A percentile compares a stretch with the other conserved stretches of the same genome.
Conservation (phyloP, 768 basidiomycete genomes). For the Boletus patriciae region DNA sequence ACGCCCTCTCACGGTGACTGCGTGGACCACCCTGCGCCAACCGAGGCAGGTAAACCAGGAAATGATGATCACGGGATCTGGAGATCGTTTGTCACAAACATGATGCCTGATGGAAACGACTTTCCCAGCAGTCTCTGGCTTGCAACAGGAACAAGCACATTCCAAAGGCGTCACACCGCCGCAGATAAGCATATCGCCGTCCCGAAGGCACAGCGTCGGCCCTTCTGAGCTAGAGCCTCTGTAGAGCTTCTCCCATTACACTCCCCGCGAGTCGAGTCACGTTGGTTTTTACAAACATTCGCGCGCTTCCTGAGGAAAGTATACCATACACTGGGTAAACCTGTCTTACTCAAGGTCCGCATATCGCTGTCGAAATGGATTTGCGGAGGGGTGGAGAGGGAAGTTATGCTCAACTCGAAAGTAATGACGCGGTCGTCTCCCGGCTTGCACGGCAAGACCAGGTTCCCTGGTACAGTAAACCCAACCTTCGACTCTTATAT, state of each 20-base stretch:
- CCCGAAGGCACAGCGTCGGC: too few relatives aligned
- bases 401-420: neutral
- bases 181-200: too few relatives aligned
- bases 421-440: constrained; percentile 10
- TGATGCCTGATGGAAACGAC: neutral
- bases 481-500: constrained; percentile 55
- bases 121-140: neutral
- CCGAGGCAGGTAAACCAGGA: neutral
- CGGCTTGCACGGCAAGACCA: constrained; percentile 39
- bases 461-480: constrained; percentile 61
- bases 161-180: too few relatives aligned
- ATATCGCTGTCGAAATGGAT: constrained; percentile 2
- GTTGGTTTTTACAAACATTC: too few relatives aligned
- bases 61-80: neutral
- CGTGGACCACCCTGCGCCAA: too few relatives aligned
- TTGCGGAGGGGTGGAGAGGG: neutral
- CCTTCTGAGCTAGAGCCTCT: too few relatives aligned
- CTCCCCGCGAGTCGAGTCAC: too few relatives aligned
- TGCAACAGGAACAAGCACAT: neutral
- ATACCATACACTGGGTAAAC: neutral
- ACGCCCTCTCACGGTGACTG: too few relatives aligned
- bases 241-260: neutral
- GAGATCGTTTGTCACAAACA: neutral
- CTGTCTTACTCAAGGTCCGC: neutral
- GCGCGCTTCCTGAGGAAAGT: neutral